Conservation (phyloP, 371 early-diverging fungal species). For the Apophysomyces sp. region DNA sequence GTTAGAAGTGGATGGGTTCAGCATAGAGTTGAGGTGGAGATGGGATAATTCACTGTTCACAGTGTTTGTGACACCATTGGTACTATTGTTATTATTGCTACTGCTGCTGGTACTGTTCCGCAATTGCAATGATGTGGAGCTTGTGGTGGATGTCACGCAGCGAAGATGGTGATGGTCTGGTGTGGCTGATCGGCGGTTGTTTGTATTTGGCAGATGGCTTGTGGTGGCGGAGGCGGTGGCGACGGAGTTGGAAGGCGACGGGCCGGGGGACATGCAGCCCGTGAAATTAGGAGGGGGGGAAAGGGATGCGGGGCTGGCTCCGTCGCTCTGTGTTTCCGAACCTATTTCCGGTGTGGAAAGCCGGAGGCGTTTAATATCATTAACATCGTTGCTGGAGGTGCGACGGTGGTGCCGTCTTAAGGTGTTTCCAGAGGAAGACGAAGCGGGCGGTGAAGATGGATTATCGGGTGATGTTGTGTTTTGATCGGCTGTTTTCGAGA, state of each 20-base stretch:
- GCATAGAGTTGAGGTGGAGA: constrained; percentile 9
- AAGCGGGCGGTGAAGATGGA: not conserved
- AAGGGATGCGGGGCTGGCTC: constrained; percentile 1
- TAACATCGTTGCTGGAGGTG: constrained; percentile 50
- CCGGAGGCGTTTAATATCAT: constrained; percentile 43
- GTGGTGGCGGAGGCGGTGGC: constrained; percentile 11
- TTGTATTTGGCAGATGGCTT: constrained; percentile 4
- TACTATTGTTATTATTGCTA: constrained; percentile 5
- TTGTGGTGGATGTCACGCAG: constrained; percentile 11
- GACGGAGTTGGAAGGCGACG: constrained; percentile 18
- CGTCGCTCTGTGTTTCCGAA: constrained; percentile 11
- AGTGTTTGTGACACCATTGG: constrained; percentile 4
- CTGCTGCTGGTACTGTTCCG: constrained; percentile 3
- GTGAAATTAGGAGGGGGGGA: constrained; percentile 14
- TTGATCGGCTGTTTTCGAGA: constrained; percentile 1
- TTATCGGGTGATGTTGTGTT: not conserved
- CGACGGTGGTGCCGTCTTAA: constrained; percentile 46
- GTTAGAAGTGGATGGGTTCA: not conserved
- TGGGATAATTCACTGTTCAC: constrained; percentile 18
- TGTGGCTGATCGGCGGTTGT: constrained; percentile 29
- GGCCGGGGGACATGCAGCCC: constrained; percentile 8
- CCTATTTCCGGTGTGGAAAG: constrained; percentile 32
- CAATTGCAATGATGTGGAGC: constrained; percentile 8
- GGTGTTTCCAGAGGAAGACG: not conserved
- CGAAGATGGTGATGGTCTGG: constrained; percentile 30